Evolutionary conservation across 2,329 filamentous ascomycete species (phyloP).

Genomic region (Ilyonectria robusta): DNA sequence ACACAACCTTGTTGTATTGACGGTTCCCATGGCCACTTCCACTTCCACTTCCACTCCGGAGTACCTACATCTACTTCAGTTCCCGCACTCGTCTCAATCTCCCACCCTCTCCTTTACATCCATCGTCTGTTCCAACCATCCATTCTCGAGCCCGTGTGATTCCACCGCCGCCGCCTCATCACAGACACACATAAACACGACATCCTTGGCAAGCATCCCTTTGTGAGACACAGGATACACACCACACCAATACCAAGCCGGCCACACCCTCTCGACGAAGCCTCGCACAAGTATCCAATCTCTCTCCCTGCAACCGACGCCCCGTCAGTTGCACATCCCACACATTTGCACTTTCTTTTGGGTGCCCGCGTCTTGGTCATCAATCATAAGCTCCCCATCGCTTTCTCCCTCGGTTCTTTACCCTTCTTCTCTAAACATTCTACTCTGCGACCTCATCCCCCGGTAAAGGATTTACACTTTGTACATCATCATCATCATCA

Average conservation of each 20-base stretch:
- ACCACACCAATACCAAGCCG: conserved; percentile 1
- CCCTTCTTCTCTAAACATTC: neutral
- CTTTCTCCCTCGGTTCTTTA: neutral
- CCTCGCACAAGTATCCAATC: conserved; percentile 11
- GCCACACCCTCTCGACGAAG: conserved; percentile 19
- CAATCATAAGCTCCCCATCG: conserved; percentile 10
- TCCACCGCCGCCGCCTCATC: conserved; percentile 11
- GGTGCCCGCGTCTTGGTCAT: conserved; percentile 8
- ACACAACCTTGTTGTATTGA: conserved; percentile 18
- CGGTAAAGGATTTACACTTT: neutral
- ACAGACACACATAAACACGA: neutral
- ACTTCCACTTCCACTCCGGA: neutral
- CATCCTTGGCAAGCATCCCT: conserved; percentile 8
- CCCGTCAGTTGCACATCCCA: conserved; percentile 12
- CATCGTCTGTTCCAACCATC: neutral
- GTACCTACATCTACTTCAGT: conserved; percentile 16
- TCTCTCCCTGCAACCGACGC: conserved; percentile 16
- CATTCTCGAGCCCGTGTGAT: conserved; percentile 17
- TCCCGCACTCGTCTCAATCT: conserved; percentile 6
- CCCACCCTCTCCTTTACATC: neutral
- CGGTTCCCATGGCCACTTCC: conserved; percentile 20
- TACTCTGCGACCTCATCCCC: conserved; percentile 12
- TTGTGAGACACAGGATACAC: conserved; percentile 24
- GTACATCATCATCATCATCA: neutral
- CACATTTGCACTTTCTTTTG: conserved; percentile 21